These are phyloP conservation scores for Lactarius vividus DNA, from an alignment of 768 basidiomycete species.

Conservation along the genomic window DNA sequence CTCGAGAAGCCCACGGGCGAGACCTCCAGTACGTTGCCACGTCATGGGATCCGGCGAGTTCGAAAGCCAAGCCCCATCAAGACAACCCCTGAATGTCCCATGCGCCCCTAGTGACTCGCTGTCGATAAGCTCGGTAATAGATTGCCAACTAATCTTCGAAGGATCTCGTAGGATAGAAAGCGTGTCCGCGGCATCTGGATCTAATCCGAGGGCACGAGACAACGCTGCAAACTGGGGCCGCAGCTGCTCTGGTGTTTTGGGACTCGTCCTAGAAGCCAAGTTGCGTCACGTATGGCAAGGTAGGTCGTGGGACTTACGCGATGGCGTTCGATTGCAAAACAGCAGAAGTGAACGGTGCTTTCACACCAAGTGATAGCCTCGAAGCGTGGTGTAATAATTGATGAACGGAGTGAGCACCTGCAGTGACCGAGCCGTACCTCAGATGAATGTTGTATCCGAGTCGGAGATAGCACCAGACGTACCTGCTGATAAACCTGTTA, in stretches of 20 bases:
- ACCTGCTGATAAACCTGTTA: conserved; percentile 76
- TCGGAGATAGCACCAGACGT: conserved; percentile 4
- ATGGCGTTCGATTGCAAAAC: conserved; percentile 75
- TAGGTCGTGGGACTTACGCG: conserved; percentile 40
- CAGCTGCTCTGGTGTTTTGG: conserved; percentile 58
- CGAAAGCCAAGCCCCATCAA: conserved; percentile 59
- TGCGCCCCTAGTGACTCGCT: conserved; percentile 50
- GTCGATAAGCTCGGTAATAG: conserved; percentile 58
- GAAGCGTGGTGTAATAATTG: conserved; percentile 71
- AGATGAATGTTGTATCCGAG: not conserved
- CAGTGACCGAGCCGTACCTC: not conserved
- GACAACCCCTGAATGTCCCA: conserved; percentile 68
- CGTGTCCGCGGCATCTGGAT: conserved; percentile 49
- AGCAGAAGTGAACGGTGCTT: conserved; percentile 66
- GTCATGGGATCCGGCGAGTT: conserved; percentile 55
- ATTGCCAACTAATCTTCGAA: conserved; percentile 43
- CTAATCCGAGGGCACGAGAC: conserved; percentile 52
- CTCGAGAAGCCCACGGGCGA: conserved; percentile 51
- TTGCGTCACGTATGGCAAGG: not conserved
- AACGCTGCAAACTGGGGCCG: conserved; percentile 63
- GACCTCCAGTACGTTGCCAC: conserved; percentile 61
- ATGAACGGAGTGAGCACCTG: conserved; percentile 73
- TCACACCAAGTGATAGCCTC: conserved; percentile 50
- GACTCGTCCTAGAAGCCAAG: conserved; percentile 40
- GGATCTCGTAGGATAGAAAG: conserved; percentile 53